Conservation (phyloP, 129 eudicot species). For the Lonicera japonica region DNA sequence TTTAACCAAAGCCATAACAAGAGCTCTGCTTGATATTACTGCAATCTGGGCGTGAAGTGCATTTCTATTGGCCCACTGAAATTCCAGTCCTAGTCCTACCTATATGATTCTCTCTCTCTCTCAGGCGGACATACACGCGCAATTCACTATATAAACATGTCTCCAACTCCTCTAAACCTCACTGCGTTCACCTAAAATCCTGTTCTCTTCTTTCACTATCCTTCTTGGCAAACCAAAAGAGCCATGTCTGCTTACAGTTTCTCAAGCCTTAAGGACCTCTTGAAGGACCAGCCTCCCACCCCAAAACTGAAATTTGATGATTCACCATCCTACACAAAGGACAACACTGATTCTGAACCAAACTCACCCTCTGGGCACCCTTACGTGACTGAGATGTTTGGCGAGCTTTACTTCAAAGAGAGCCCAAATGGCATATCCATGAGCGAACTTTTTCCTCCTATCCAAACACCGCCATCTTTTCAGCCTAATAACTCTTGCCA, state of each 20-base stretch:
- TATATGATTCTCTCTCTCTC: not conserved
- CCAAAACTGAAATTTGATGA: not conserved
- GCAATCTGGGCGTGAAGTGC: not conserved
- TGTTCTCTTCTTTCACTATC: not conserved
- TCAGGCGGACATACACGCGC: not conserved
- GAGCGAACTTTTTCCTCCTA: not conserved
- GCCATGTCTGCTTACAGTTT: not conserved
- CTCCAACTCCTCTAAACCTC: not conserved
- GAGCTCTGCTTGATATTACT: too few relatives aligned
- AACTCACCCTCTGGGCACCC: not conserved
- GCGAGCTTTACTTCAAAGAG: constrained; percentile 11
- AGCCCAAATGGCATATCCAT: not conserved
- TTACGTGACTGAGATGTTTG: constrained; percentile 3
- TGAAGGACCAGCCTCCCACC: not conserved
- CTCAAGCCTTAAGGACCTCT: not conserved
- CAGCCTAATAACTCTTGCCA: too few relatives aligned
- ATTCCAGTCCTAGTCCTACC: not conserved
- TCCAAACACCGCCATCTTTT: not conserved
- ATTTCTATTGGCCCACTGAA: not conserved
- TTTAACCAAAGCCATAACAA: too few relatives aligned
- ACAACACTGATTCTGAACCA: too few relatives aligned
- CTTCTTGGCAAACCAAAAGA: not conserved
- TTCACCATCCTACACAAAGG: not conserved
- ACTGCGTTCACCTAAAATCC: not conserved
- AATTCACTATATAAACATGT: not conserved